Evolutionary conservation across 2,329 filamentous ascomycete genomes (phyloP).

Genomic region (Monilinia fructicola): DNA sequence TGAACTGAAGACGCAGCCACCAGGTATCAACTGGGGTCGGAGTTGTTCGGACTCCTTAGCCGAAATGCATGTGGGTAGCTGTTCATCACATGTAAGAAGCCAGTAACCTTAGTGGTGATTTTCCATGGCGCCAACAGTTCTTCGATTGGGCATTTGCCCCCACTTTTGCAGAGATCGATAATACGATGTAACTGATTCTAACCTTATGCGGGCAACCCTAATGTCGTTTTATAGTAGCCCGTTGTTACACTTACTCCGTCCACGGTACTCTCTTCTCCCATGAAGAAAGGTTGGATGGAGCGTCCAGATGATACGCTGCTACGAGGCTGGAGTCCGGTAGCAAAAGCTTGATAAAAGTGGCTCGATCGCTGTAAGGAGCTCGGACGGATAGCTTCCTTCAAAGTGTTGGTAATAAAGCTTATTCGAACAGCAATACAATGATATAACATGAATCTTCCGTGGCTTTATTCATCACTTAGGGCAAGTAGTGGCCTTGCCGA

Average conservation of each 20-base stretch:
- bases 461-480: too few species aligned
- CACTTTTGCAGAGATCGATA: not conserved
- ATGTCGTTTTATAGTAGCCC: not conserved
- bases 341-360: too few species aligned
- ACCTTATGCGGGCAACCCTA: not conserved
- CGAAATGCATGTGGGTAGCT: not conserved
- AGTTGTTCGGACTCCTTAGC: constrained; percentile 10
- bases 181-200: not conserved
- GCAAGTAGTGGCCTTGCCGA: too few species aligned
- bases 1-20: too few species aligned
- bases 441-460: not conserved
- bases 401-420: constrained; percentile 5
- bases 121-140: too few species aligned
- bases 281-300: not conserved
- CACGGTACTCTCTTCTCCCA: too few species aligned
- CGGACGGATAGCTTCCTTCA: not conserved
- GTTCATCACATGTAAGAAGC: too few species aligned
- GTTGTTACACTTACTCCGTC: too few species aligned
- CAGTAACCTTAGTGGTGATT: too few species aligned
- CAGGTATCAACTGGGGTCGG: constrained; percentile 1
- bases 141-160: too few species aligned
- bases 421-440: not conserved
- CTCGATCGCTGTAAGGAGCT: too few species aligned
- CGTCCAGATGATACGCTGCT: too few species aligned
- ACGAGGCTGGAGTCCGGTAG: not conserved